These are phyloP conservation scores for Roridomyces roridus DNA, from an alignment of 768 basidiomycete genomes.

Conservation along the genomic window DNA sequence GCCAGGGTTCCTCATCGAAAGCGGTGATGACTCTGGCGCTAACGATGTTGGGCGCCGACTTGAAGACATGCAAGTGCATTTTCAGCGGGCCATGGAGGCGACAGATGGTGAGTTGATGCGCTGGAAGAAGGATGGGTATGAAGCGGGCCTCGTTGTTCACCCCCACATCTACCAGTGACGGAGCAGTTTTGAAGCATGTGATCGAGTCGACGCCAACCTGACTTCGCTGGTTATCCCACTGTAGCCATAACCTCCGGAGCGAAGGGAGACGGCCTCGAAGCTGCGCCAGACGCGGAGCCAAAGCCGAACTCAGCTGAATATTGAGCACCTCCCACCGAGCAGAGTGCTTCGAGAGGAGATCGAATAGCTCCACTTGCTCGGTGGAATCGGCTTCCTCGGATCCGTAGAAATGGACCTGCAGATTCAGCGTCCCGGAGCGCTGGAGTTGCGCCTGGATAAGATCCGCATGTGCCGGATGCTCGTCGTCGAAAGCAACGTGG, in stretches of 20 bases:
- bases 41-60: neutral
- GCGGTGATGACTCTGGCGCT: neutral
- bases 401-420: constrained; percentile 6
- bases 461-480: neutral
- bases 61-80: neutral
- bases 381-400: neutral
- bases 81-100: neutral
- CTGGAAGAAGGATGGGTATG: neutral
- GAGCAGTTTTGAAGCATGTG: neutral
- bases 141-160: neutral
- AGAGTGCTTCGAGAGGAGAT: neutral
- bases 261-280: neutral
- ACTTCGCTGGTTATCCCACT: neutral
- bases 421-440: neutral
- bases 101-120: neutral
- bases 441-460: neutral
- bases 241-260: neutral
- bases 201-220: neutral
- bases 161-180: neutral
- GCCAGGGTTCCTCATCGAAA: too few species aligned
- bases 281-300: neutral
- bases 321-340: neutral
- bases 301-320: neutral
- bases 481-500: neutral
- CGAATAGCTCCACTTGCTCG: neutral